Percentiles rank a stretch among this genome's conserved stretches.
Evolutionary conservation across 805 yeast genomes (phyloP).

Genomic region (Hanseniaspora pseudoguilliermondii): DNA sequence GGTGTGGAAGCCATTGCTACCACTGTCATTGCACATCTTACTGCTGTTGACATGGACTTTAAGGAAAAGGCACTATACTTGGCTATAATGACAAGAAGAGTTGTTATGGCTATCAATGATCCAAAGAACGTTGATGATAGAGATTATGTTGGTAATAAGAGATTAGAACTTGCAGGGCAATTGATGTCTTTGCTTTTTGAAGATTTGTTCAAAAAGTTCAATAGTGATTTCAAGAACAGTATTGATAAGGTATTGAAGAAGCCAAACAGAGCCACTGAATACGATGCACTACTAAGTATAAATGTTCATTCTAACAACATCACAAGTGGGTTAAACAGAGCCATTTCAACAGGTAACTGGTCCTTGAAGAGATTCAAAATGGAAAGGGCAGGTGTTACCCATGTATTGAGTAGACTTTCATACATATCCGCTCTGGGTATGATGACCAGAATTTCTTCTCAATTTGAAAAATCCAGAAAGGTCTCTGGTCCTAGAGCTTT

Average conservation of each 20-base stretch:
- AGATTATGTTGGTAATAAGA: slow-evolving; percentile 95
- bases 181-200: slow-evolving; percentile 88
- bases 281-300: slow-evolving; percentile 81
- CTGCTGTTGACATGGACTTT: slow-evolving; percentile 74
- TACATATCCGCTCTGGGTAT: slow-evolving; percentile 93
- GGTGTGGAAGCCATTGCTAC: slow-evolving; percentile 95
- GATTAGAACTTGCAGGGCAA: slow-evolving; percentile 95
- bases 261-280: slow-evolving; percentile 88
- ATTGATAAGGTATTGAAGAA: slow-evolving; percentile 87
- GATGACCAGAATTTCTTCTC: slow-evolving; percentile 99
- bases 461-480: slow-evolving; percentile 92
- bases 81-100: slow-evolving; percentile 94
- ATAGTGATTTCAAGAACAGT: slow-evolving; percentile 84
- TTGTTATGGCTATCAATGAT: slow-evolving; percentile 86
- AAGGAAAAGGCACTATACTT: slow-evolving; percentile 88
- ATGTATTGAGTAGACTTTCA: slow-evolving; percentile 79
- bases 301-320: slow-evolving; percentile 86
- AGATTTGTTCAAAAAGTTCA: slow-evolving; percentile 93
- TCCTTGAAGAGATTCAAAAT: slow-evolving; percentile 94
- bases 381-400: slow-evolving; percentile 99
- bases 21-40: slow-evolving; percentile 87
- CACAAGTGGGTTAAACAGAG: slow-evolving; percentile 87
- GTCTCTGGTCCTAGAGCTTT: slow-evolving; percentile 98
- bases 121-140: slow-evolving; percentile 96
- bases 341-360: slow-evolving; percentile 98